A percentile compares a stretch with the other conserved stretches of the same genome.
phyloP scores from a whole-genome alignment of 257 asterid species.

The Thymus mandschuricus region DNA sequence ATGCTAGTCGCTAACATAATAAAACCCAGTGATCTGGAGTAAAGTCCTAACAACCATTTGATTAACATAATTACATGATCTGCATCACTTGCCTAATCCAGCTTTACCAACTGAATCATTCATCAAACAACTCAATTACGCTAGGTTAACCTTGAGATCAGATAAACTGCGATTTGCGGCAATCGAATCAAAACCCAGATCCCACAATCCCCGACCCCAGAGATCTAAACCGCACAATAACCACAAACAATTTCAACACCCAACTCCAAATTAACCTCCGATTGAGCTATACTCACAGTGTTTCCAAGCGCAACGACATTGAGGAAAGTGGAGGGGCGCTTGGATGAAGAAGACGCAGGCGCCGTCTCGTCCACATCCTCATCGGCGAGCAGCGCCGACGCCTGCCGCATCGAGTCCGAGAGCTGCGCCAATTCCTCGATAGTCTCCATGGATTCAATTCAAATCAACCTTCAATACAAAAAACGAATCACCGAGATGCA shows the following conservation, averaged over 20 bases:
- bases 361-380: slow-evolving; percentile 88
- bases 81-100: slow-evolving; percentile 16
- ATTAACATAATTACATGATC: slow-evolving; percentile 26
- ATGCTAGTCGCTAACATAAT: neutral
- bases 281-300: slow-evolving; percentile 56
- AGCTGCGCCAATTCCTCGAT: slow-evolving; percentile 91
- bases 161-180: neutral
- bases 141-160: slow-evolving; percentile 12
- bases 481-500: slow-evolving; percentile 27
- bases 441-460: slow-evolving; percentile 51
- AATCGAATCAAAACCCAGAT: slow-evolving; percentile 32
- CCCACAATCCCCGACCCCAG: slow-evolving; percentile 24
- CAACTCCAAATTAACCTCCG: slow-evolving; percentile 31
- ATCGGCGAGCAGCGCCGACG: slow-evolving; percentile 85
- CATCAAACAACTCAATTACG: no score
- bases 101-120: slow-evolving; percentile 1
- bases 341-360: slow-evolving; percentile 59
- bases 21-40: slow-evolving; percentile 19
- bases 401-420: slow-evolving; percentile 95
- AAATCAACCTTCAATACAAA: slow-evolving; percentile 16
- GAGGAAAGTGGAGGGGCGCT: slow-evolving; percentile 83
- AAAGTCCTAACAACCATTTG: slow-evolving; percentile 8
- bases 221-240: slow-evolving; percentile 32
- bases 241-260: neutral
- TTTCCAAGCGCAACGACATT: slow-evolving; percentile 94